These are phyloP conservation scores for Zygosaccharomyces kombuchaensis DNA, from an alignment of 805 yeast species.

Conservation along the genomic window DNA sequence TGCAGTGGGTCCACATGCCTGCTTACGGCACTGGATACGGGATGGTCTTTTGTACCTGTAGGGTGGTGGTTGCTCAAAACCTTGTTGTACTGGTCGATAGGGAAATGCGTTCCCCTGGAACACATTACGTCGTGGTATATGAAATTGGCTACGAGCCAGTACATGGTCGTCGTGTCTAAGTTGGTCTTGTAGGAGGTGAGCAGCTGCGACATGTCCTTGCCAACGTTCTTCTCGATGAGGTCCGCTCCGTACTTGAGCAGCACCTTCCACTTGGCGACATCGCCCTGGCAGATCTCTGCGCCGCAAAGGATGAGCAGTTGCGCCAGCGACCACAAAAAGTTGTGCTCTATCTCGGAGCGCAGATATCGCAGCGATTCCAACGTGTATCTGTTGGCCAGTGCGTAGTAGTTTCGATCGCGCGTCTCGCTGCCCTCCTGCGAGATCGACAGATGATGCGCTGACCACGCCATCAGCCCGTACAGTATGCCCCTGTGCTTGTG, in stretches of 20 bases:
- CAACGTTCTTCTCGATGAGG: conserved; percentile 58
- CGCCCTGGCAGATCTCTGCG: conserved; percentile 82
- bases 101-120: conserved; percentile 62
- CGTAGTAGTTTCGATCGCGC: conserved; percentile 14
- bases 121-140: conserved; percentile 78
- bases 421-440: conserved; percentile 9
- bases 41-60: not conserved
- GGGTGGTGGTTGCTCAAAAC: conserved; percentile 36
- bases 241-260: conserved; percentile 63
- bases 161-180: conserved; percentile 34
- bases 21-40: conserved; percentile 20
- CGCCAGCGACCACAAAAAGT: conserved; percentile 42
- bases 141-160: conserved; percentile 72
- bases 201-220: conserved; percentile 38
- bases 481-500: conserved; percentile 45
- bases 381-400: conserved; percentile 23
- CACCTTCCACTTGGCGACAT: conserved; percentile 69
- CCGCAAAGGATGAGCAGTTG: conserved; percentile 64
- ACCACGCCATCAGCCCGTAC: conserved; percentile 58
- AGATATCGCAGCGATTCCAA: conserved; percentile 17
- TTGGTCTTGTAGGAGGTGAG: conserved; percentile 51
- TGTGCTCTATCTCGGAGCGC: conserved; percentile 9
- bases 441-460: conserved; percentile 32
- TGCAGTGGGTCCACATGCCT: conserved; percentile 62
- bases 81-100: conserved; percentile 53